phyloP scores from a whole-genome alignment of 2,329 filamentous ascomycete genomes.

The Claviceps sorghi region DNA sequence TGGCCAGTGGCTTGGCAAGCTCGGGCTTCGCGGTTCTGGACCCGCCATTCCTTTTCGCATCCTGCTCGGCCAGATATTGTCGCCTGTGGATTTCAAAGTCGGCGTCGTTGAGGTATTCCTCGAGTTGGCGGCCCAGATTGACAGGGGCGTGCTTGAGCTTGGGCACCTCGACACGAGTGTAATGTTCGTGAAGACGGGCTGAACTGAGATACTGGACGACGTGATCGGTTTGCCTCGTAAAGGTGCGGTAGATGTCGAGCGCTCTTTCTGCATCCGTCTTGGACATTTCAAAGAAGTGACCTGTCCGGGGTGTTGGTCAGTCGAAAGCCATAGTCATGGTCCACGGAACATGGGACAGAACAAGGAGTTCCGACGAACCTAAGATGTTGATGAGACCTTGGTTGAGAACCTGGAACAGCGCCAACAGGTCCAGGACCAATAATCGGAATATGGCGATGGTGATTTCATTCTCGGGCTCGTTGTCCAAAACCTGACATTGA shows the following conservation, averaged over 20 bases:
- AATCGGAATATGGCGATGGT: conserved; percentile 86
- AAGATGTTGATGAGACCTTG: conserved; percentile 95
- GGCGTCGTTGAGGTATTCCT: conserved; percentile 86
- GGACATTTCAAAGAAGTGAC: conserved; percentile 98
- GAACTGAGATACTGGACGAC: conserved; percentile 82
- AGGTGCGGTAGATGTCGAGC: conserved; percentile 80
- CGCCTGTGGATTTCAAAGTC: conserved; percentile 89
- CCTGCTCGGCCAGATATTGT: conserved; percentile 81
- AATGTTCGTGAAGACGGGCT: conserved; percentile 79
- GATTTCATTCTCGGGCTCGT: conserved; percentile 91
- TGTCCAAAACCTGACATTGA: conserved; percentile 54
- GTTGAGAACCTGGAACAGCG: conserved; percentile 88
- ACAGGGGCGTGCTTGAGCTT: conserved; percentile 96
- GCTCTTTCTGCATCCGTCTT: conserved; percentile 84
- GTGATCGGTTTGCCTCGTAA: conserved; percentile 80
- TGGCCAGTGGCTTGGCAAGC: conserved; percentile 16
- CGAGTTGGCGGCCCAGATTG: conserved; percentile 73
- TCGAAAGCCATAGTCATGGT: not conserved
- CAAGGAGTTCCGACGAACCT: conserved; percentile 38
- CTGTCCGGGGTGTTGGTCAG: conserved; percentile 29
- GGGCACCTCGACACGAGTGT: conserved; percentile 84
- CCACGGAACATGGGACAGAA: conserved; percentile 3
- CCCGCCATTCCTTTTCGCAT: conserved; percentile 46
- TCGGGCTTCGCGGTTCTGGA: conserved; percentile 20
- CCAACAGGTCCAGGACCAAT: conserved; percentile 75